phyloP scores from a whole-genome alignment of 352 stramenopile species.

The Phytopythium vexans region DNA sequence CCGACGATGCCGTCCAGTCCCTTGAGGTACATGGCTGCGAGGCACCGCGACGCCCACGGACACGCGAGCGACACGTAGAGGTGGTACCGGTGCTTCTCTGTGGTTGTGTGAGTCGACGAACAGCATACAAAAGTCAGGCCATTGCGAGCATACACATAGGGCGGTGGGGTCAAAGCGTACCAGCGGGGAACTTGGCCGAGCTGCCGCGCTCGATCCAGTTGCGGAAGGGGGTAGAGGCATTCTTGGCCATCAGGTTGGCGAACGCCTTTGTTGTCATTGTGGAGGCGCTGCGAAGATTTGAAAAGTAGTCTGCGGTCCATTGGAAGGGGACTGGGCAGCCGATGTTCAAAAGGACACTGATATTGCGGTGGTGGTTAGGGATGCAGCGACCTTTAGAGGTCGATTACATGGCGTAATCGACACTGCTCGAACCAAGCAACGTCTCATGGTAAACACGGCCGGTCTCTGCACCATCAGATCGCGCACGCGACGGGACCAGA shows the following conservation, averaged over 20 bases:
- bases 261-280: conserved; percentile 23
- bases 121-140: background rate
- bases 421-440: no score
- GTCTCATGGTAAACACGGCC: no score
- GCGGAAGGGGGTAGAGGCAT: conserved; percentile 25
- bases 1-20: conserved; percentile 88
- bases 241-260: conserved; percentile 19
- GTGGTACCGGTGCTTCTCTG: conserved; percentile 69
- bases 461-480: no score
- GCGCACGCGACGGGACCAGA: no score
- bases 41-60: conserved; percentile 55
- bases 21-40: conserved; percentile 83
- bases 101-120: background rate
- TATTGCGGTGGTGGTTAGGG: no score
- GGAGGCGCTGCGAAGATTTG: no score
- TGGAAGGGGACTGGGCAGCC: no score
- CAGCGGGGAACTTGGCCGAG: conserved; percentile 16
- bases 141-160: background rate
- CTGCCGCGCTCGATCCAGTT: conserved; percentile 28
- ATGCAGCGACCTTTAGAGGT: no score
- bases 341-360: no score
- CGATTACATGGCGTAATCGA: no score
- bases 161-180: conserved; percentile 9
- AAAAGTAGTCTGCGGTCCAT: no score
- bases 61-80: conserved; percentile 92